phyloP scores from a whole-genome alignment of 139 green algal species.

The Volvox reticuliferus region DNA sequence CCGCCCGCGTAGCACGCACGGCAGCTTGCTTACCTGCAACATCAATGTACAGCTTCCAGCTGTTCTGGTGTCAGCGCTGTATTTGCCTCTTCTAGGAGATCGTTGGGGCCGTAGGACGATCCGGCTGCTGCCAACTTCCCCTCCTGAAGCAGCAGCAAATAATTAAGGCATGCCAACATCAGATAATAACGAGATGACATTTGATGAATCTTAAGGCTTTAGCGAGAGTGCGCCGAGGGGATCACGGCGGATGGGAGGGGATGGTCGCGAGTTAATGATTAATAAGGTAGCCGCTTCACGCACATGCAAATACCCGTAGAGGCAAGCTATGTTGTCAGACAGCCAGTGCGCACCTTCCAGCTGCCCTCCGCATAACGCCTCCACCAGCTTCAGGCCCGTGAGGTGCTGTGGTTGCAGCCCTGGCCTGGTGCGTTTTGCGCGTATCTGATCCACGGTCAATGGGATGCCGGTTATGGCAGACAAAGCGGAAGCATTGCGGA shows the following conservation, averaged over 20 bases:
- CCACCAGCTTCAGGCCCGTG: constrained; percentile 75
- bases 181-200: too few relatives aligned
- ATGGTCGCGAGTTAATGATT: too few relatives aligned
- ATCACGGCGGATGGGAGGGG: too few relatives aligned
- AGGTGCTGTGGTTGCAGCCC: constrained; percentile 75
- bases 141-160: constrained; percentile 21
- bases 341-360: constrained; percentile 51
- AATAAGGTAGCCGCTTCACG: too few relatives aligned
- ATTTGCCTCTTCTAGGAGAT: constrained; percentile 41
- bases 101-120: constrained; percentile 57
- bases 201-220: too few relatives aligned
- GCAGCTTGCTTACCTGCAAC: constrained; percentile 28
- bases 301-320: too few relatives aligned
- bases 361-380: constrained; percentile 56
- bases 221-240: too few relatives aligned
- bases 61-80: constrained; percentile 76
- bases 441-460: constrained; percentile 47
- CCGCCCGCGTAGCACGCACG: too few relatives aligned
- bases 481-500: constrained; percentile 80
- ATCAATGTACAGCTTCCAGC: constrained; percentile 87
- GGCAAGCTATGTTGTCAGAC: too few relatives aligned
- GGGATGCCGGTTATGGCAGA: constrained; percentile 62
- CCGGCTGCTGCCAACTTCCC: constrained; percentile 22
- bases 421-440: constrained; percentile 54
- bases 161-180: neutral